These are phyloP conservation scores for Cutaneotrichosporon cyanovorans DNA, from an alignment of 1,284 basidiomycete genomes.

Conservation along the genomic window DNA sequence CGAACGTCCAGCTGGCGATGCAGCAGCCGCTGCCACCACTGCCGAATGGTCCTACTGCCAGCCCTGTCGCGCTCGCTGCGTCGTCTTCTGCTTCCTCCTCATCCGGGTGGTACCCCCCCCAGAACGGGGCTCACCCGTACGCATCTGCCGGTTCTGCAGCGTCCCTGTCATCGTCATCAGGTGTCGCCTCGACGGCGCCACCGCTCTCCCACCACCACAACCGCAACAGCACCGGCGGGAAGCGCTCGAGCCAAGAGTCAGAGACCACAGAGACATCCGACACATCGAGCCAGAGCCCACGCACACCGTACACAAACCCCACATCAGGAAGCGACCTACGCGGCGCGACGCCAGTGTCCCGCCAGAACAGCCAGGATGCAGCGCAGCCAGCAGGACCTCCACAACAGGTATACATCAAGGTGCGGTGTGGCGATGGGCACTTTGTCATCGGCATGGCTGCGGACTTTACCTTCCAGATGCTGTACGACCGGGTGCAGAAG, in stretches of 20 bases:
- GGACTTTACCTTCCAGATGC: conserved; percentile 64
- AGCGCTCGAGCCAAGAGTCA: conserved; percentile 35
- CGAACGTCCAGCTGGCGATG: conserved; percentile 47
- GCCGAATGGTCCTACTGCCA: conserved; percentile 10
- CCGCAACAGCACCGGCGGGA: conserved; percentile 13
- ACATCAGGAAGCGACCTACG: conserved; percentile 31
- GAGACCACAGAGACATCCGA: conserved; percentile 44
- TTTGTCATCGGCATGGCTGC: conserved; percentile 84
- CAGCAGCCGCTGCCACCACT: conserved; percentile 21
- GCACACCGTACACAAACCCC: conserved; percentile 51
- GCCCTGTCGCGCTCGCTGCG: conserved; percentile 4
- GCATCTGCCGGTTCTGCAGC: conserved; percentile 16
- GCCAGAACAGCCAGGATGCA: conserved; percentile 29
- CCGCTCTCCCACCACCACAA: conserved; percentile 33
- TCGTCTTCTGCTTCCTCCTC: background rate
- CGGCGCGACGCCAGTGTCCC: conserved; percentile 25
- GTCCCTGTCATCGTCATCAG: conserved; percentile 25
- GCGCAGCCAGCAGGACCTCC: background rate
- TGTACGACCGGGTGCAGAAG: conserved; percentile 81
- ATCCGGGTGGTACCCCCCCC: background rate
- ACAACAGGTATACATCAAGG: conserved; percentile 67
- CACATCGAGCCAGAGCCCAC: conserved; percentile 38
- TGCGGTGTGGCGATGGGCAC: conserved; percentile 46
- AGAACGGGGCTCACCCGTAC: conserved; percentile 12
- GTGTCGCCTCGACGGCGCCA: conserved; percentile 27